Base-by-base conservation (phyloP, 306 rosid genomes). In the Fragaria iinumae region DNA sequence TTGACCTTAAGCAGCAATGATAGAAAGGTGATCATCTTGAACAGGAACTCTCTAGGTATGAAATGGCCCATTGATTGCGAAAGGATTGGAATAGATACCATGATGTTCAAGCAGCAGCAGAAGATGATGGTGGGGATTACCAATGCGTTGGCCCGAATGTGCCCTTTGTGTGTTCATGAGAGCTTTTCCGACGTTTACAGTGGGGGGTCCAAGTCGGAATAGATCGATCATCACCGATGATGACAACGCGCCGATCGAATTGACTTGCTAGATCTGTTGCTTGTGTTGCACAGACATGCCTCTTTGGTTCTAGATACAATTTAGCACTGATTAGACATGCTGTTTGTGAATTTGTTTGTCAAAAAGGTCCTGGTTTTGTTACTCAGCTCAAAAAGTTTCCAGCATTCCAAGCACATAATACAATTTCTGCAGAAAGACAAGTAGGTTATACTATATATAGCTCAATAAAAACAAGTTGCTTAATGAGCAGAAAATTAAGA, bases 151-250 rank as follows among this genome's bases (percentile, higher is more conserved):
- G 82, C 79, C 67, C 14, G 79, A 67, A 74, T 64, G 71, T 50
- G 76, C 73, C 84, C 47, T 4, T 71, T 80, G 81, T 86, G 36
- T 75, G 77, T 75, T 36, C 72, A 21, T 38, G 41, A 39, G 70
- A 76, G 69, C 63, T 67, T 72, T 59, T 76, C 71, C 44, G 67
- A 29, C 16, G 70, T 43, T 62, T 67, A 44, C 71, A 66, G 87
- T 82, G 96, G 86, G 86, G 87, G 85, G 92, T 88, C 92, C 89
- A 86, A 73, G 55, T 80, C 74, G 73, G 39, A 84, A 74, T 41
- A 41, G 45, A 41, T 84, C 49, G 81, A 83, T 85, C 14, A 66
- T 18, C 70, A 66, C n/a, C 48, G 70, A 12, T 3, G 56, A 32
- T 45, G n/a, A 27, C 69, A 75, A 71, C 90, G 84, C 82, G 86